These are phyloP conservation scores for Kwoniella heveanensis DNA, from an alignment of 768 basidiomycete species.

Conservation along the genomic window DNA sequence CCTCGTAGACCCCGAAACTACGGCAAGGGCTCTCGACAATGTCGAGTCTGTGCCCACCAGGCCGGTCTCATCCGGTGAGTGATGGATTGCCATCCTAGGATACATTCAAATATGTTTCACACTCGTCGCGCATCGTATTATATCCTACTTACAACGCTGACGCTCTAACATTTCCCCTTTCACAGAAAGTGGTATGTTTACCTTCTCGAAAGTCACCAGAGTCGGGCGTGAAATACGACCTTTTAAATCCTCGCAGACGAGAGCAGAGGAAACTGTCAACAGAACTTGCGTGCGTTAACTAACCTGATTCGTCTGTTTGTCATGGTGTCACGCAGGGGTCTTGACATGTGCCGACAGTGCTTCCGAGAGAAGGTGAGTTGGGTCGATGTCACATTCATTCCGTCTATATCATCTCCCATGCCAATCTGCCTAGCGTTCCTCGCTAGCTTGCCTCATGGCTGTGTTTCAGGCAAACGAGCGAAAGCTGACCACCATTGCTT, in stretches of 20 bases:
- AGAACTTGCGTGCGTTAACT: too few species aligned
- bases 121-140: background rate
- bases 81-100: background rate
- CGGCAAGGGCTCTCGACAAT: slow-evolving; percentile 94
- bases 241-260: too few species aligned
- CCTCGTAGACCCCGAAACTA: slow-evolving; percentile 71
- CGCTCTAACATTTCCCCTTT: background rate
- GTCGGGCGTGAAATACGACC: too few species aligned
- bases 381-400: background rate
- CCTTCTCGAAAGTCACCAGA: background rate
- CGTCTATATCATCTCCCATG: too few species aligned
- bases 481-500: too few species aligned
- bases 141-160: slow-evolving; percentile 18
- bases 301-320: too few species aligned
- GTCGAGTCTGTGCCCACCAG: slow-evolving; percentile 95
- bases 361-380: slow-evolving; percentile 74
- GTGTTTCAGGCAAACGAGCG: too few species aligned
- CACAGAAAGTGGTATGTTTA: slow-evolving; percentile 44
- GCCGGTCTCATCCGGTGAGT: slow-evolving; percentile 96
- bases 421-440: too few species aligned
- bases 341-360: slow-evolving; percentile 97
- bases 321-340: slow-evolving; percentile 61
- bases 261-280: too few species aligned
- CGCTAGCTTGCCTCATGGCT: too few species aligned
- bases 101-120: slow-evolving; percentile 6